These are phyloP conservation scores for Phalaenopsis aphrodite DNA, from an alignment of 106 monocot genomes.

Conservation along the genomic window DNA sequence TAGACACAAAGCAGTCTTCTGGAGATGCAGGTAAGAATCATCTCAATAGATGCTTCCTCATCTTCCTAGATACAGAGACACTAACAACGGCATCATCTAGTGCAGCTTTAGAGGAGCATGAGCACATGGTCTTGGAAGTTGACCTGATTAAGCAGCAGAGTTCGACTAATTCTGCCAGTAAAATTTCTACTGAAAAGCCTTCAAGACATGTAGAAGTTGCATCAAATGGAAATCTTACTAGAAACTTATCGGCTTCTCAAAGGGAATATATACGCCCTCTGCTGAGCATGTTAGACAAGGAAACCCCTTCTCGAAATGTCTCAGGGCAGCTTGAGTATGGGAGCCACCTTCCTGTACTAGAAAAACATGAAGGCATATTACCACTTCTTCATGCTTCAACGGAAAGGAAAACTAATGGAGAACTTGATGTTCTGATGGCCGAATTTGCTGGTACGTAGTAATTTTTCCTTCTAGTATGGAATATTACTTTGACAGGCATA, in stretches of 20 bases:
- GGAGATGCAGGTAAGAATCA: conserved; percentile 36
- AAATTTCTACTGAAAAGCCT: conserved; percentile 66
- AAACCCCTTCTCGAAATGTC: conserved; percentile 81
- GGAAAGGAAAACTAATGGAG: conserved; percentile 88
- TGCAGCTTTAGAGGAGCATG: conserved; percentile 30
- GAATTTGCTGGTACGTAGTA: conserved; percentile 75
- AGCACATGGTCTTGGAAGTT: conserved; percentile 28
- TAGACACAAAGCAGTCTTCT: conserved; percentile 27
- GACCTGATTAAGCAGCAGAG: conserved; percentile 39
- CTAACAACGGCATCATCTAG: conserved; percentile 9
- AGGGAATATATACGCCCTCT: conserved; percentile 77
- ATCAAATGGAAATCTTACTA: conserved; percentile 33
- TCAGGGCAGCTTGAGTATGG: conserved; percentile 97
- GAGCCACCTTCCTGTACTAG: conserved; percentile 67
- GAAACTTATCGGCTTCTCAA: conserved; percentile 24
- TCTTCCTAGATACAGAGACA: conserved; percentile 15
- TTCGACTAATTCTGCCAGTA: conserved; percentile 35
- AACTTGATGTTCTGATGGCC: conserved; percentile 89
- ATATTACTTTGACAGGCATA: not conserved
- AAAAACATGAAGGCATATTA: conserved; percentile 84
- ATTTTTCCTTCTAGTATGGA: not conserved
- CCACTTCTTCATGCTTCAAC: conserved; percentile 88
- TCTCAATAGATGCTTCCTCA: conserved; percentile 9
- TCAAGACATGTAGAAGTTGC: conserved; percentile 43
- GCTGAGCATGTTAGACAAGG: conserved; percentile 85